Percentiles rank a stretch among this genome's conserved stretches.
These are phyloP conservation scores for Eucalyptus cloeziana DNA, from an alignment of 345 rosid species.

Conservation along the genomic window DNA sequence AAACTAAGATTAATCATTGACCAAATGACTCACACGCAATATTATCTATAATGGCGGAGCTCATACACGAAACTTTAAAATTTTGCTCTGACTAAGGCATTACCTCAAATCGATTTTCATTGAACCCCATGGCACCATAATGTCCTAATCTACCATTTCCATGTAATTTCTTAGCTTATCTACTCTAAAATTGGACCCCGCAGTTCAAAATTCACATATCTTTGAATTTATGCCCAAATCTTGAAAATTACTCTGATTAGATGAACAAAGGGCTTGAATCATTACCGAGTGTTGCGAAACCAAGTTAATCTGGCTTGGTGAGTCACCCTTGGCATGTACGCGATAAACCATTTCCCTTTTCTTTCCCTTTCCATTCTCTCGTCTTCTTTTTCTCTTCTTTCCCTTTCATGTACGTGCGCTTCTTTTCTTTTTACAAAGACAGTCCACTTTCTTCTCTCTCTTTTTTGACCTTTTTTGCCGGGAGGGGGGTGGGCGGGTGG, in stretches of 20 bases:
- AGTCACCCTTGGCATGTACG: neutral
- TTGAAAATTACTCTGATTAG: neutral
- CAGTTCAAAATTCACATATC: neutral
- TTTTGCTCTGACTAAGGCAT: neutral
- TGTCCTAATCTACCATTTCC: neutral
- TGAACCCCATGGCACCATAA: neutral
- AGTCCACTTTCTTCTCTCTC: neutral
- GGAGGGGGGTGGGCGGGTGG: no score
- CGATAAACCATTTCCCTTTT: neutral
- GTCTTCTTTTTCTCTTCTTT: neutral
- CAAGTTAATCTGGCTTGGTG: neutral
- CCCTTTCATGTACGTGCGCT: neutral
- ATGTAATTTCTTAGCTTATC: neutral
- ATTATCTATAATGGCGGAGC: neutral
- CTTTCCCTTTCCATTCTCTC: neutral
- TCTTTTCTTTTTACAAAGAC: neutral
- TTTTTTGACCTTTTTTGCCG: accelerated
- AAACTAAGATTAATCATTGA: neutral
- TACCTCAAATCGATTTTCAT: neutral
- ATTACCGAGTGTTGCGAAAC: neutral
- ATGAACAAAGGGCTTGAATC: neutral
- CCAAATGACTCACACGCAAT: neutral
- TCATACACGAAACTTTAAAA: no score
- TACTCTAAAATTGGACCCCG: neutral
- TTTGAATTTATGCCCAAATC: neutral